These are phyloP conservation scores for Fraxinus cuspidata DNA, from an alignment of 257 asterid species.

Conservation along the genomic window DNA sequence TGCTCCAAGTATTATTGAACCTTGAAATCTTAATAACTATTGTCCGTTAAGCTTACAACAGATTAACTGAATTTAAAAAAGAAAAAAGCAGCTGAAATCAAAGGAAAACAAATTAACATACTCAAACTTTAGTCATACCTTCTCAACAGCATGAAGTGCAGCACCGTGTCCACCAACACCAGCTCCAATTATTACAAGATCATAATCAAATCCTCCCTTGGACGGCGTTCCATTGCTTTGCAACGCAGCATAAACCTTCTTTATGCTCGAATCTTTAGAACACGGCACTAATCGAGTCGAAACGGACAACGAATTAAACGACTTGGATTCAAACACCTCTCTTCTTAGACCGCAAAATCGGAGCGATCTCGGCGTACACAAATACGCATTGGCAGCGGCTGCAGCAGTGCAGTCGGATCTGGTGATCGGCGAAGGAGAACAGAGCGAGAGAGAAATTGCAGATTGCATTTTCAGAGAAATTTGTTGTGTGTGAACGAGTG, in stretches of 20 bases:
- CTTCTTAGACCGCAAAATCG: constrained; percentile 81
- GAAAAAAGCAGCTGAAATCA: constrained; percentile 4
- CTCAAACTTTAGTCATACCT: constrained; percentile 40
- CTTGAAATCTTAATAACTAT: not conserved
- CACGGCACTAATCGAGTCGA: constrained; percentile 35
- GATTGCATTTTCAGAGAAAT: constrained; percentile 54
- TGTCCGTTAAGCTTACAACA: not conserved
- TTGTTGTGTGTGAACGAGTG: not conserved
- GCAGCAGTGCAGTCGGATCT: constrained; percentile 41
- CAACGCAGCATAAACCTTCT: constrained; percentile 48
- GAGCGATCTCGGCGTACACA: constrained; percentile 58
- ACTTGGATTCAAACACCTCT: constrained; percentile 51
- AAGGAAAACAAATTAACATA: constrained; percentile 1
- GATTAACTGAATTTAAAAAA: too few species aligned
- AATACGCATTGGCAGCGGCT: constrained; percentile 23
- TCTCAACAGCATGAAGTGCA: constrained; percentile 94
- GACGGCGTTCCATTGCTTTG: constrained; percentile 57
- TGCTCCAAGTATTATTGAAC: not conserved
- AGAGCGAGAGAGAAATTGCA: constrained; percentile 57
- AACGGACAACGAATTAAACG: constrained; percentile 34
- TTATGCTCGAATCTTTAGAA: constrained; percentile 25
- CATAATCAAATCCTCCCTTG: constrained; percentile 63
- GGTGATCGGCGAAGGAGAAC: constrained; percentile 48
- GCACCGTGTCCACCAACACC: constrained; percentile 99
- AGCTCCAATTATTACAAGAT: constrained; percentile 93